Percentiles rank a stretch among this genome's conserved stretches.
These are phyloP conservation scores for Abrus pulchellus DNA, from an alignment of 306 rosid genomes.

Conservation along the genomic window DNA sequence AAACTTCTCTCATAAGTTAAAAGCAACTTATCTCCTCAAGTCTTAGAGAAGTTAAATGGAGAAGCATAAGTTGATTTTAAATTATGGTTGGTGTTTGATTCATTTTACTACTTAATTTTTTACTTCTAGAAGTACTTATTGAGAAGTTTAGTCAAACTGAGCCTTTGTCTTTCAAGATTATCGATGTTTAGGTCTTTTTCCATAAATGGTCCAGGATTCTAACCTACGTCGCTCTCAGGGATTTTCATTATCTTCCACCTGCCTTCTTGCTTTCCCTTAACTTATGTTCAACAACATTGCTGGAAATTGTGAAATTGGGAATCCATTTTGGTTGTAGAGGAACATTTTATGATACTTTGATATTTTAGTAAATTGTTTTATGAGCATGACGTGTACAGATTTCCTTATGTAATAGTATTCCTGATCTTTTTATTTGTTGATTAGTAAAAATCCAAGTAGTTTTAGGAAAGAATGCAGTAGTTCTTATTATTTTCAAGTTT, in stretches of 20 bases:
- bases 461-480: background rate
- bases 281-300: background rate
- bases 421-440: background rate
- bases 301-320: constrained; percentile 13
- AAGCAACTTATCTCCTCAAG: too few relatives aligned
- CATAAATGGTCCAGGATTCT: background rate
- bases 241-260: constrained; percentile 3
- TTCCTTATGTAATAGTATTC: background rate
- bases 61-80: too few relatives aligned
- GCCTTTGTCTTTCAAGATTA: constrained; percentile 3
- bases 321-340: background rate
- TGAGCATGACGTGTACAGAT: background rate
- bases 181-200: background rate
- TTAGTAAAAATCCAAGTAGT: background rate
- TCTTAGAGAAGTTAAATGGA: too few relatives aligned
- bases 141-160: too few relatives aligned
- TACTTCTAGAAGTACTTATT: too few relatives aligned
- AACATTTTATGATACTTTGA: background rate
- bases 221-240: background rate
- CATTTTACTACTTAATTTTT: too few relatives aligned
- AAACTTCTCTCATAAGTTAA: too few relatives aligned
- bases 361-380: background rate
- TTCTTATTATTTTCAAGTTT: background rate
- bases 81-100: too few relatives aligned
- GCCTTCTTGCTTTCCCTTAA: background rate